Evolutionary conservation across 2,329 filamentous ascomycete genomes (phyloP), one percentile per base, ranked within the genome.

Genomic region (Apiospora marii): DNA sequence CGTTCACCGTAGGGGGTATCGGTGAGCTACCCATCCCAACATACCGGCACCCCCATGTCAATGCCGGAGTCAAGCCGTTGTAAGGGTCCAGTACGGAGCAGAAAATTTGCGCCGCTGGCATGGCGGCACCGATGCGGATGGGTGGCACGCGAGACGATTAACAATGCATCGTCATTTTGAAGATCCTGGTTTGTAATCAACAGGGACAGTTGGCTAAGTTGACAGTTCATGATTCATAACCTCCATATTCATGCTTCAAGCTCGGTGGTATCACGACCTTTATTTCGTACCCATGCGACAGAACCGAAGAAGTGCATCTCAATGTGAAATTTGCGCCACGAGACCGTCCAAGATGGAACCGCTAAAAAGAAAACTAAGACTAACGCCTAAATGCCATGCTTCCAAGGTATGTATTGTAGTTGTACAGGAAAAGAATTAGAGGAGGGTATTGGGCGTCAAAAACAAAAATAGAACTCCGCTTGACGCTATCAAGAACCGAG

Each of bases 381-480:
- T 37, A 64, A 64, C 58, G 58, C 58, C 58, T 64, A 14, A 41
- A n/a, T 64, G 58, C 58, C 58, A 64, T 64, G 58, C 58, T 41
- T 41, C 30, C 30, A 19, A 22, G 22, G 22, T 64, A 41, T 41
- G 22, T 64, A 41, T 13, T 13, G 34, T 64, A 64, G 30, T 64
- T n/a, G 58, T 64, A 64, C 58, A 64, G 58, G 30, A 41, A 41
- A 61, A n/a, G 24, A 27, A 24, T 27, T 19, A 64, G 58, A 64
- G 58, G 34, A 64, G 58, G 58, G 58, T 64, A 48, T 48, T 49
- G 34, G 10, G 58, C 34, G 58, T 22, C 30, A n/a, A 64, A 41
- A 64, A n/a, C 2, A 64, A 41, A 64, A 41, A 41, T 41, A 41
- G 22, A 64, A 64, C 58, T 64, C 58, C 58, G 53, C 53, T 61